Evolutionary conservation across 2,329 filamentous ascomycete species (phyloP).

Genomic region (Zymoseptoria tritici): DNA sequence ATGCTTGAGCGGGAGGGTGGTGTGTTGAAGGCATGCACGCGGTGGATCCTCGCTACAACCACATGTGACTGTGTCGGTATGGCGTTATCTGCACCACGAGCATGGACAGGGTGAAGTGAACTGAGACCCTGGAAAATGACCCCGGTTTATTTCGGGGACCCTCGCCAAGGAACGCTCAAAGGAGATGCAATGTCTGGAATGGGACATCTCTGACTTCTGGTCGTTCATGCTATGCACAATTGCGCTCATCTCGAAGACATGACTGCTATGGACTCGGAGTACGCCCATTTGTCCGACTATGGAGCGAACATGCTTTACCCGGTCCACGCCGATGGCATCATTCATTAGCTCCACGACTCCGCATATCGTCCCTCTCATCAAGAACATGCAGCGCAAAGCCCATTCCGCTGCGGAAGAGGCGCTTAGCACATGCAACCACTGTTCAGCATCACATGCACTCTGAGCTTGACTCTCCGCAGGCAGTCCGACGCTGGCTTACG

Average conservation of each 20-base stretch:
- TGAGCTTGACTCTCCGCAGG: too few relatives aligned
- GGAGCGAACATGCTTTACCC: neutral
- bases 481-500: too few relatives aligned
- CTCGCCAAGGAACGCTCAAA: neutral
- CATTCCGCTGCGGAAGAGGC: too few relatives aligned
- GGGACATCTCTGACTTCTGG: neutral
- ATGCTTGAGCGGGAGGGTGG: conserved; percentile 3
- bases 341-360: neutral
- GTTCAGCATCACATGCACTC: too few relatives aligned
- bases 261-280: neutral
- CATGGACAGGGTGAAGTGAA: neutral
- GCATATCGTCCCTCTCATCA: neutral
- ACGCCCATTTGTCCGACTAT: too few relatives aligned
- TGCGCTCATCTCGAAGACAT: neutral
- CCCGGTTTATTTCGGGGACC: neutral
- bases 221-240: neutral
- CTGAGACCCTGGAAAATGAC: neutral
- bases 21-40: conserved; percentile 24
- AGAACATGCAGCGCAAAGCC: neutral
- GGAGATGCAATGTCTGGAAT: neutral
- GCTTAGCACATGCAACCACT: too few relatives aligned
- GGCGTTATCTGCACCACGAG: neutral
- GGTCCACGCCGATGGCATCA: neutral
- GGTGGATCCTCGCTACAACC: conserved; percentile 3
- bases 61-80: neutral